A percentile compares a stretch with the other conserved stretches of the same genome.
Evolutionary conservation across 108 stramenopile species (phyloP).

Genomic region (Chaetoceros tenuissimus): DNA sequence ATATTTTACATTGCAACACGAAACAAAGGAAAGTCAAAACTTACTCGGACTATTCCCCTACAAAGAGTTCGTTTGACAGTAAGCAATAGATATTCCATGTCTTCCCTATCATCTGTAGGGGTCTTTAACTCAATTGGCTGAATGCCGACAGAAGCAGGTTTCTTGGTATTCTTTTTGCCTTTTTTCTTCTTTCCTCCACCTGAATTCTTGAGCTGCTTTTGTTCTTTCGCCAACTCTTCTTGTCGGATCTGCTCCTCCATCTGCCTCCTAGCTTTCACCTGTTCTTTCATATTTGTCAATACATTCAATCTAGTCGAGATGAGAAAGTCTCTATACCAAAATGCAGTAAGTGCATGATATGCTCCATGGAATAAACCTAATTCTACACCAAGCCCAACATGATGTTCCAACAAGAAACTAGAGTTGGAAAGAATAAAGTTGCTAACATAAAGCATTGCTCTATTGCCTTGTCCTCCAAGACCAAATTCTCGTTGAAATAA

Average conservation of each 20-base stretch:
- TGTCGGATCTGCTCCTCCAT: conserved; percentile 17
- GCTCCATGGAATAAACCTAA: conserved; percentile 45
- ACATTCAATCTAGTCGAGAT: conserved; percentile 46
- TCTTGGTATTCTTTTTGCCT: conserved; percentile 11
- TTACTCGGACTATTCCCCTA: conserved; percentile 56
- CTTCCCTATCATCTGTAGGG: conserved; percentile 50
- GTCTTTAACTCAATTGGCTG: conserved; percentile 1
- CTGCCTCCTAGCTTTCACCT: conserved; percentile 14
- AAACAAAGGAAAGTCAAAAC: conserved; percentile 5
- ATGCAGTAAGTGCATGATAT: conserved; percentile 49
- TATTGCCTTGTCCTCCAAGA: conserved; percentile 11
- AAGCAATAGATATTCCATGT: conserved; percentile 38
- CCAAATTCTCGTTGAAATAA: conserved; percentile 25
- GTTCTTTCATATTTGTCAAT: conserved; percentile 29
- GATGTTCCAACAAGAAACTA: conserved; percentile 57
- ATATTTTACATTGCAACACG: background rate
- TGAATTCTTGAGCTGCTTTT: background rate
- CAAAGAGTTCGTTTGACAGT: conserved; percentile 48
- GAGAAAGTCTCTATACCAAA: conserved; percentile 79
- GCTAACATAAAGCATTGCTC: conserved; percentile 27
- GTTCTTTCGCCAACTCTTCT: conserved; percentile 18
- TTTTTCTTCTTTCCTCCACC: conserved; percentile 27
- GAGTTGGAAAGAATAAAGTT: conserved; percentile 44
- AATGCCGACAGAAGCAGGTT: background rate
- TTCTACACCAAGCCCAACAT: conserved; percentile 50